A percentile compares a stretch with the other conserved stretches of the same genome.
Evolutionary conservation across 345 rosid genomes (phyloP).

Genomic region (Cardamine chenopodiifolia): DNA sequence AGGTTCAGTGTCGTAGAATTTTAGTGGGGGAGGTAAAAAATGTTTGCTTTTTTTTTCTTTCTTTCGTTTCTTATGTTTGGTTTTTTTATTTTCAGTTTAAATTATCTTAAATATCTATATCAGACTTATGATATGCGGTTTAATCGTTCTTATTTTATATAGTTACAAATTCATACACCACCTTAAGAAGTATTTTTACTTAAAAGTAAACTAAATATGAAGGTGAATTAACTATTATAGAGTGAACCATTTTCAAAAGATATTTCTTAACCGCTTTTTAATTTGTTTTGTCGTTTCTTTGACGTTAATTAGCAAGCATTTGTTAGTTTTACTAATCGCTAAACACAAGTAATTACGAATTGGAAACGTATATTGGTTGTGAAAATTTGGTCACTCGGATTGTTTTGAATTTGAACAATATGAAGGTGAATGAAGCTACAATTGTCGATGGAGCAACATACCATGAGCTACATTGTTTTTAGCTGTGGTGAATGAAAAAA

Average conservation of each 20-base stretch:
- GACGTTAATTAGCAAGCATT: too few relatives aligned
- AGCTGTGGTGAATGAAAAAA: background rate
- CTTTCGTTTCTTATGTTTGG: constrained; percentile 8
- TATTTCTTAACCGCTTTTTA: background rate
- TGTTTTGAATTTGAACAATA: too few relatives aligned
- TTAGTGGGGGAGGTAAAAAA: constrained; percentile 46
- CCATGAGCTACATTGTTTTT: background rate
- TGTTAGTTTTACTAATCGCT: too few relatives aligned
- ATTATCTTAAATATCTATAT: constrained; percentile 23
- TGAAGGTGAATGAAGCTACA: too few relatives aligned
- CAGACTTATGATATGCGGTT: constrained; percentile 27
- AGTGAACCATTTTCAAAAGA: too few relatives aligned
- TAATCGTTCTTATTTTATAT: constrained; percentile 4
- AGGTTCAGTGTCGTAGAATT: constrained; percentile 53
- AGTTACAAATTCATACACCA: constrained; percentile 10
- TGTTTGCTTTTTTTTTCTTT: background rate
- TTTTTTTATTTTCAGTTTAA: constrained; percentile 1
- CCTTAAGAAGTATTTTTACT: background rate
- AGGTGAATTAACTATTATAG: background rate
- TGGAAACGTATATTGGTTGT: too few relatives aligned
- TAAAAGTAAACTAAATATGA: background rate
- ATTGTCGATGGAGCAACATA: too few relatives aligned
- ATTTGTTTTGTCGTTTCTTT: background rate
- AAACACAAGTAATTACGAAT: too few relatives aligned
- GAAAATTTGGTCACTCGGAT: background rate